Evolutionary conservation across 345 rosid species (phyloP).

Genomic region (Geranium rotundifolium): DNA sequence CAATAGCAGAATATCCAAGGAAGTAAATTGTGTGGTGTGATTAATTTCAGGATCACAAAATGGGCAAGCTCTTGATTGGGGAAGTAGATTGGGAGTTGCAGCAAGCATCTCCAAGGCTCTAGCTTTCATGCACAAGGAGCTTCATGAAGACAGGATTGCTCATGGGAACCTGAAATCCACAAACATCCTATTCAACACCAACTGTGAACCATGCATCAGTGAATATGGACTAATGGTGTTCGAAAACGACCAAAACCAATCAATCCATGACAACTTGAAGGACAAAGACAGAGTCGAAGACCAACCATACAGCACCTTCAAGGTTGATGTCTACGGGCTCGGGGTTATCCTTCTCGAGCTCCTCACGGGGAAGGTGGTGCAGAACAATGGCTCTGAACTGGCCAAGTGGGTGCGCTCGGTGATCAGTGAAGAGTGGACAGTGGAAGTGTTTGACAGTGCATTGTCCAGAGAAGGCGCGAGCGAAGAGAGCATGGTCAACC

Average conservation of each 20-base stretch:
- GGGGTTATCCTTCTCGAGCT: conserved; percentile 60
- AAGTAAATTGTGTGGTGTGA: background rate
- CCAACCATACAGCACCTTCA: conserved; percentile 13
- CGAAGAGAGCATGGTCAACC: conserved; percentile 47
- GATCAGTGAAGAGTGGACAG: conserved; percentile 55
- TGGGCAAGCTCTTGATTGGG: conserved; percentile 34
- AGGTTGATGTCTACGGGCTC: conserved; percentile 27
- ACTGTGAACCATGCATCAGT: conserved; percentile 42
- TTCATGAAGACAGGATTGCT: conserved; percentile 29
- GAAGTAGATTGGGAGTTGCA: conserved; percentile 39
- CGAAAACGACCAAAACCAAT: conserved; percentile 18
- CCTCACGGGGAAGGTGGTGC: conserved; percentile 43
- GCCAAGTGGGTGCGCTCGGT: conserved; percentile 44
- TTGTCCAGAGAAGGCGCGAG: conserved; percentile 33
- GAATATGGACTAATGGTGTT: conserved; percentile 45
- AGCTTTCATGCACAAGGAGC: conserved; percentile 34
- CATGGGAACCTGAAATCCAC: conserved; percentile 60
- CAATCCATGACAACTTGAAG: conserved; percentile 1
- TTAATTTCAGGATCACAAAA: conserved; percentile 27
- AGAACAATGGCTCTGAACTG: conserved; percentile 33
- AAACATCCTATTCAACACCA: conserved; percentile 35
- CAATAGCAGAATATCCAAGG: background rate
- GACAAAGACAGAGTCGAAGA: background rate
- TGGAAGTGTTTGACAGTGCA: conserved; percentile 40
- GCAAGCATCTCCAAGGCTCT: conserved; percentile 27